Evolutionary conservation across 2,329 filamentous ascomycete species (phyloP), one percentile per base, ranked within the genome.

Genomic region (Paecilomyces dactylethromorphus): DNA sequence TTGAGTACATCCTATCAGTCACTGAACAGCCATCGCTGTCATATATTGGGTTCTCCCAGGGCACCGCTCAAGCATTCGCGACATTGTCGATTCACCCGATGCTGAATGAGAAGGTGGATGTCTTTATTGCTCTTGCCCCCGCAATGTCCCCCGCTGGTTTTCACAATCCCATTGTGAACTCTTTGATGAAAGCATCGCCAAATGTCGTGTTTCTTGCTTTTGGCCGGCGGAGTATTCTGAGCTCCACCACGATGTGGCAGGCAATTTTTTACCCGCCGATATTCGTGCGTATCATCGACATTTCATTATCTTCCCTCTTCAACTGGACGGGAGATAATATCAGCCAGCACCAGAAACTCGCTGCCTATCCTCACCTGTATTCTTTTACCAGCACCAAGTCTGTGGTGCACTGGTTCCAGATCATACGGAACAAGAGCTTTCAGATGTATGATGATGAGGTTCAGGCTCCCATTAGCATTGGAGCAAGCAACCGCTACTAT

Each of bases 361-460:
- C 94, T 2, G 92, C 92, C 1, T 99, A 99, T 71, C 89, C 93
- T 10, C 94, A 99, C 77, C 79, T 99, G 0, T 99, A 96, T 78
- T 97, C 92, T 0, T 97, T 93, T 73, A 97, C 93, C 0, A 96
- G 91, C 72, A 96, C 92, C 59, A 99, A 99, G 76, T 92, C 88
- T 21, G 92, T 99, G 8, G 94, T 99, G 0, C 94, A 99, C 72
- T 99, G 94, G 94, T 99, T 99, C 73, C 94, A 99, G 72, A 97
- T 99, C 71, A 99, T 99, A 68, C 88, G 94, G 64, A 97, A 93
- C 68, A 90, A 91, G 68, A 92, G 87, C 26, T 97, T 99, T 74
- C 94, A 99, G 74, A 97, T 99, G 90, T 97, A 92, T 74, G 94
- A 99, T 71, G 94, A 99, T 71, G 93, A 97, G 67, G 84, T 94